These are phyloP conservation scores for Stagonosporopsis rhizophila DNA, from an alignment of 2,329 filamentous ascomycete genomes.

Conservation along the genomic window DNA sequence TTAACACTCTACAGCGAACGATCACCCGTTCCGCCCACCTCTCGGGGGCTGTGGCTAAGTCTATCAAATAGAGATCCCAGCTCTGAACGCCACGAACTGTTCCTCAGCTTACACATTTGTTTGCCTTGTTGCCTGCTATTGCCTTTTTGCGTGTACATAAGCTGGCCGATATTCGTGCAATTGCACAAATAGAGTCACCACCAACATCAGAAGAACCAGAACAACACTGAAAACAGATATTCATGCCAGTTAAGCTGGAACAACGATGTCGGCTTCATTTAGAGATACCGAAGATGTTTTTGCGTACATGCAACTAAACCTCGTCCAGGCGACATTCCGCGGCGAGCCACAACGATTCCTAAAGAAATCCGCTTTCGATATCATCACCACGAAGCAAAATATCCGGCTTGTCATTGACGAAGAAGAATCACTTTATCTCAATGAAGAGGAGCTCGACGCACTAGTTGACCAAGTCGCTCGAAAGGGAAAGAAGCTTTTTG, in stretches of 20 bases:
- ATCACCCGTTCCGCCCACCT: neutral
- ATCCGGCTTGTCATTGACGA: neutral
- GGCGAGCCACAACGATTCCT: conserved; percentile 2
- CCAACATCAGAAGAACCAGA: too few species aligned
- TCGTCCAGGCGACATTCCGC: neutral
- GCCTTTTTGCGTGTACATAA: neutral
- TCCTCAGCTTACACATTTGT: neutral
- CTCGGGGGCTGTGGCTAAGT: neutral
- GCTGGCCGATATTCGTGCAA: neutral
- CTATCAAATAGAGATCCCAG: neutral
- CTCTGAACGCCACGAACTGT: neutral
- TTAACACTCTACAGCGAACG: neutral
- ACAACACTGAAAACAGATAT: too few species aligned
- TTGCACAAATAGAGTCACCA: neutral
- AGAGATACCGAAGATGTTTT: neutral
- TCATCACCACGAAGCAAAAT: neutral
- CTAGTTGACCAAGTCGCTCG: neutral
- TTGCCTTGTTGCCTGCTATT: conserved; percentile 6
- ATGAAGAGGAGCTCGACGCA: neutral
- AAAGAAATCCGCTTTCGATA: neutral
- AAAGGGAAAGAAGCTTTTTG: neutral
- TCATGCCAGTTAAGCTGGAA: neutral
- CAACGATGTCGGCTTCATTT: neutral
- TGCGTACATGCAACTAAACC: neutral
- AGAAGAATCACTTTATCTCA: neutral